A percentile compares a stretch with the other conserved stretches of the same genome.
Evolutionary conservation across 2,329 filamentous ascomycete species (phyloP).

Genomic region (Fonsecaea erecta): DNA sequence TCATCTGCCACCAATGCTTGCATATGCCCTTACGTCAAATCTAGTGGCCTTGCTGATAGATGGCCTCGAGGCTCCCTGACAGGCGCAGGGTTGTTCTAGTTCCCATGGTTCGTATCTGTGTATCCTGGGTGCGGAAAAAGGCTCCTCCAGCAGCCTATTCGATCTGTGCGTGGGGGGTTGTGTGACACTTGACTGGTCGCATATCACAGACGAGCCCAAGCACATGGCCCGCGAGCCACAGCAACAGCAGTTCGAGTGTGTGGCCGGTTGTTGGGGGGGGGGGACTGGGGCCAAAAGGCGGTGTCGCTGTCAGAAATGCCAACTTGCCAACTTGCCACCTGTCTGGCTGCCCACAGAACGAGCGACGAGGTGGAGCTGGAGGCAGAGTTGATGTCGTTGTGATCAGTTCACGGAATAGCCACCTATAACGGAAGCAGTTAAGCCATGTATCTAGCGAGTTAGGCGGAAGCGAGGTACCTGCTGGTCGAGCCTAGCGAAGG

Average conservation of each 20-base stretch:
- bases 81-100: not conserved
- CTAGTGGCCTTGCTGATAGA: not conserved
- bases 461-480: not conserved
- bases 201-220: slow-evolving; percentile 10
- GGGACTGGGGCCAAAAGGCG: not conserved
- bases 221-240: not conserved
- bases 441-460: not conserved
- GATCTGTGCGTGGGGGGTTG: not conserved
- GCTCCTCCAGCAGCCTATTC: not conserved
- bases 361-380: not conserved
- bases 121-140: not conserved
- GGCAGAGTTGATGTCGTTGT: not conserved
- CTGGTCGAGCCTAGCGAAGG: not conserved
- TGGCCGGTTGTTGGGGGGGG: not conserved
- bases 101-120: not conserved
- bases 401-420: not conserved
- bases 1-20: not conserved
- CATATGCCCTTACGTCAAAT: not conserved
- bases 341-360: not conserved
- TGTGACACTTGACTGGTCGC: slow-evolving; percentile 29
- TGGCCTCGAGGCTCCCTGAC: not conserved
- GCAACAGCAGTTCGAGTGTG: not conserved
- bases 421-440: not conserved
- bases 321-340: not conserved
- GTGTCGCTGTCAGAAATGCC: not conserved